Conservation (phyloP, 306 rosid species). For the Herpetospermum pedunculosum region DNA sequence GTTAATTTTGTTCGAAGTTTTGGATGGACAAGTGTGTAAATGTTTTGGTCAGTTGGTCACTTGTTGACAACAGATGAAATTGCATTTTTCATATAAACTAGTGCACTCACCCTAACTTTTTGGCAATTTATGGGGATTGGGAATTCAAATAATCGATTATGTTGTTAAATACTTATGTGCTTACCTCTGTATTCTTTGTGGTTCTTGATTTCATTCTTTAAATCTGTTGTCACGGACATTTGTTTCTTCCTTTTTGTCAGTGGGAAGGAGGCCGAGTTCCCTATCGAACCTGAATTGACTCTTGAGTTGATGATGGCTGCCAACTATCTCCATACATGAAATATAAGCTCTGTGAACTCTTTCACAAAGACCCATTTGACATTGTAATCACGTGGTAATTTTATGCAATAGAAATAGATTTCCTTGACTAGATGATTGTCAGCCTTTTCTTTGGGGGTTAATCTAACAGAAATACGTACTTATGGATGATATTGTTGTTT, state of each 20-base stretch:
- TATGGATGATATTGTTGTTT: neutral
- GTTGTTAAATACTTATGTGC: neutral
- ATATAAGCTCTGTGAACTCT: constrained; percentile 7
- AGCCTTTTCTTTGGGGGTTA: neutral
- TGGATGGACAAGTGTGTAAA: neutral
- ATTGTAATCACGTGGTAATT: constrained; percentile 9
- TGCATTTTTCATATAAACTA: neutral
- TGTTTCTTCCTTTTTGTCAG: constrained; percentile 24
- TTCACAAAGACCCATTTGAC: constrained; percentile 13
- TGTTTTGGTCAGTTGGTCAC: neutral
- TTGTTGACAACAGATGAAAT: neutral
- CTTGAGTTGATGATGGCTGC: constrained; percentile 96
- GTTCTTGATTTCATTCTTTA: neutral
- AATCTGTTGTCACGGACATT: constrained; percentile 1
- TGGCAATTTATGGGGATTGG: neutral
- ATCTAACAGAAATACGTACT: neutral
- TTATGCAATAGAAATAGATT: neutral
- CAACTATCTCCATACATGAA: constrained; percentile 79
- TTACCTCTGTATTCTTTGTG: neutral
- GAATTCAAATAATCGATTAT: neutral
- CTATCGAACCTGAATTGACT: constrained; percentile 79
- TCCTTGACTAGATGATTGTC: neutral
- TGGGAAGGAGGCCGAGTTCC: constrained; percentile 85
- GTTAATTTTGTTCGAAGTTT: neutral
- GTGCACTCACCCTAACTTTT: neutral